Percentiles rank a stretch among this genome's conserved stretches.
phyloP scores from a whole-genome alignment of 1,139 yeast genomes.

The Blastobotrys ciferrii region DNA sequence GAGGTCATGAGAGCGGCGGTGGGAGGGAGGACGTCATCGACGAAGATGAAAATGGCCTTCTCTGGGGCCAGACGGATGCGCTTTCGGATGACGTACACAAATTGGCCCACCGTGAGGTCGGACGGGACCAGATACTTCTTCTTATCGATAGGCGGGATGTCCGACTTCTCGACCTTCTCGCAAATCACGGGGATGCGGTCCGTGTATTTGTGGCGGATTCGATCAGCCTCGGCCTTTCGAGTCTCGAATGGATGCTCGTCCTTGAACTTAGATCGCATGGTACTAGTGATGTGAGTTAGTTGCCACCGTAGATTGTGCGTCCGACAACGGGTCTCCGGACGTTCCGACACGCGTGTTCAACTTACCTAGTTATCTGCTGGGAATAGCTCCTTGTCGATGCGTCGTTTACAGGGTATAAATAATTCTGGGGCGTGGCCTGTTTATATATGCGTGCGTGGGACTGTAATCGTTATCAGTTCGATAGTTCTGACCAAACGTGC shows the following conservation, averaged over 20 bases:
- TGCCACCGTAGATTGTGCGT: background rate
- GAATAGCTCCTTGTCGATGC: conserved; percentile 2
- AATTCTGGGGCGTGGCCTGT: background rate
- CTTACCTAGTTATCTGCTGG: background rate
- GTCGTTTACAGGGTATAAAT: background rate
- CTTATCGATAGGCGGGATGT: conserved; percentile 93
- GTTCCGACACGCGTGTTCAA: background rate
- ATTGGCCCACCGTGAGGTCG: conserved; percentile 95
- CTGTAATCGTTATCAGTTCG: background rate
- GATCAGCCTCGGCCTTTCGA: conserved; percentile 92
- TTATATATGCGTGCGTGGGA: background rate
- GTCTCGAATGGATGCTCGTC: conserved; percentile 92
- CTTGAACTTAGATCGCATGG: conserved; percentile 84
- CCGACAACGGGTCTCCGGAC: background rate
- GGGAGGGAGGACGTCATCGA: conserved; percentile 94
- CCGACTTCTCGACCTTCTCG: conserved; percentile 96
- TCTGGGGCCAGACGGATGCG: conserved; percentile 95
- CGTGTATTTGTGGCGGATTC: conserved; percentile 83
- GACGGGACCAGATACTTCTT: conserved; percentile 95
- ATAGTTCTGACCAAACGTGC: background rate
- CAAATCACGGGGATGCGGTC: conserved; percentile 96
- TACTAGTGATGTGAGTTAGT: background rate
- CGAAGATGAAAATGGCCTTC: conserved; percentile 95
- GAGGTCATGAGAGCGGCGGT: conserved; percentile 96
- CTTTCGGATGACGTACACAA: conserved; percentile 94